Evolutionary conservation across 1,284 basidiomycete genomes (phyloP).

Genomic region (Leccinum variabile): DNA sequence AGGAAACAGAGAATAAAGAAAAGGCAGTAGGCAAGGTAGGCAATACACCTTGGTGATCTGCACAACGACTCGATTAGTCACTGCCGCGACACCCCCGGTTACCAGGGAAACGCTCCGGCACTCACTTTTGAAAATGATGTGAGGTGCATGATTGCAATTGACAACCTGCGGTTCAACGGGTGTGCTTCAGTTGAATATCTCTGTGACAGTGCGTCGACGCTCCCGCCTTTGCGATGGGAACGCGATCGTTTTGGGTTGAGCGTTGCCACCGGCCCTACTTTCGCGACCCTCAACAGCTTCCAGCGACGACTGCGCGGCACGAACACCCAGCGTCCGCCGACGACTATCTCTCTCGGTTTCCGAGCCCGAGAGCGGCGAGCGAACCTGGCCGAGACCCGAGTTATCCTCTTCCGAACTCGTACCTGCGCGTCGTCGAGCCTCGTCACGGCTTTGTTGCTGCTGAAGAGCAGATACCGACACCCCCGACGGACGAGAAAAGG

Average conservation of each 20-base stretch:
- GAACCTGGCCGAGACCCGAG: conserved; percentile 27
- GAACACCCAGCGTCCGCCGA: conserved; percentile 43
- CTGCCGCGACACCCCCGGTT: neutral
- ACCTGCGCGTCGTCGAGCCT: conserved; percentile 41
- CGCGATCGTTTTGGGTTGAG: conserved; percentile 38
- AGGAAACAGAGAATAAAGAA: conserved; percentile 10
- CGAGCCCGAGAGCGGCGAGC: conserved; percentile 45
- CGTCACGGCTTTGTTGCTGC: conserved; percentile 47
- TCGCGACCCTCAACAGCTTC: conserved; percentile 35
- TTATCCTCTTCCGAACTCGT: conserved; percentile 31
- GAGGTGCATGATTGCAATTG: conserved; percentile 5
- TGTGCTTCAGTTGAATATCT: conserved; percentile 41
- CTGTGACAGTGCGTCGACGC: conserved; percentile 49
- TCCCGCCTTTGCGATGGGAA: conserved; percentile 41
- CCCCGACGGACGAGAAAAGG: conserved; percentile 61
- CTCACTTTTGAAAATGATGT: conserved; percentile 25
- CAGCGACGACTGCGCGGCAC: conserved; percentile 46
- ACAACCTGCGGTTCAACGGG: neutral
- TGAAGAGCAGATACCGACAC: conserved; percentile 57
- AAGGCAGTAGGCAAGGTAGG: conserved; percentile 14
- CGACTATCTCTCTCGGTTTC: conserved; percentile 53
- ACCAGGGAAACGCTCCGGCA: neutral
- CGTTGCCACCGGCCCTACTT: conserved; percentile 32
- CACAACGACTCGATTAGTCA: conserved; percentile 4
- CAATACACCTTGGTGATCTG: conserved; percentile 29